phyloP scores from a whole-genome alignment of 2,329 filamentous ascomycete genomes.

The Chaetomium sp. region DNA sequence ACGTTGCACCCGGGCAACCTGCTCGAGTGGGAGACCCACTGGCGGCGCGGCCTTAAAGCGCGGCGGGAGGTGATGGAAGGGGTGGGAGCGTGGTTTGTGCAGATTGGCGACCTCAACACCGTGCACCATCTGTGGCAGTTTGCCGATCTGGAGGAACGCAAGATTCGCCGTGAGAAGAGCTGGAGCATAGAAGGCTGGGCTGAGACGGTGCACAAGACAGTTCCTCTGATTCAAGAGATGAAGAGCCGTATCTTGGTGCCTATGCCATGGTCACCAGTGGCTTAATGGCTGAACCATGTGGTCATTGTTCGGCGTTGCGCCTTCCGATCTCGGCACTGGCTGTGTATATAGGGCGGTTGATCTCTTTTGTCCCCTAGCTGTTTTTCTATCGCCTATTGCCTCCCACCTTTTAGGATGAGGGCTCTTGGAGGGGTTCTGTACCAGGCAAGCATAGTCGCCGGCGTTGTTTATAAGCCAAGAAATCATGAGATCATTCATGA shows the following conservation, averaged over 20 bases:
- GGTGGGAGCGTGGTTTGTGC: conserved; percentile 96
- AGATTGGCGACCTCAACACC: conserved; percentile 95
- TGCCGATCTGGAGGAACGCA: conserved; percentile 90
- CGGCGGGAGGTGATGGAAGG: conserved; percentile 97
- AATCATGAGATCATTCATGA: neutral
- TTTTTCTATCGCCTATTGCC: too few relatives aligned
- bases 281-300: conserved; percentile 35
- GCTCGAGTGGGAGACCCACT: conserved; percentile 98
- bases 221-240: conserved; percentile 94
- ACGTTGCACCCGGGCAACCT: conserved; percentile 92
- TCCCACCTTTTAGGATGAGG: too few relatives aligned
- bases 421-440: too few relatives aligned
- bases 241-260: conserved; percentile 88
- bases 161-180: conserved; percentile 83
- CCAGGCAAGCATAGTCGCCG: neutral
- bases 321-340: neutral
- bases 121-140: conserved; percentile 99
- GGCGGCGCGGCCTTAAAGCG: conserved; percentile 85
- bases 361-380: neutral
- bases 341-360: conserved; percentile 4
- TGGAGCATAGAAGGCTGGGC: conserved; percentile 95
- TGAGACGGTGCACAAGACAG: conserved; percentile 96
- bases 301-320: neutral
- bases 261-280: conserved; percentile 93
- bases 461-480: conserved; percentile 2